These are phyloP conservation scores for Yamadazyma tumulicola DNA, from an alignment of 805 yeast species.

Conservation along the genomic window DNA sequence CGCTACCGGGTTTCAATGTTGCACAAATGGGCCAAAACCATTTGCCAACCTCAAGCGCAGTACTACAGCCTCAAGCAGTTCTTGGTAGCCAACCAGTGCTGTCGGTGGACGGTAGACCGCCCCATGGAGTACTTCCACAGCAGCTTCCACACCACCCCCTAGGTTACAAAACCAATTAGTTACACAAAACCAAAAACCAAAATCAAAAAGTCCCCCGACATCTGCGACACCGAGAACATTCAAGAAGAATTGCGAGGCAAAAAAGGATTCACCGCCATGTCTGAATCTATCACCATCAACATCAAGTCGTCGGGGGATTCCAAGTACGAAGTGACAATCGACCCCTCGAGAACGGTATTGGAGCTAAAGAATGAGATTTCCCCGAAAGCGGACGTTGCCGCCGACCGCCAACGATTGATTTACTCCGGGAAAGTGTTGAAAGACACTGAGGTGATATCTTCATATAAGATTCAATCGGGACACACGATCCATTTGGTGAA, in stretches of 20 bases:
- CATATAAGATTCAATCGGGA: constrained; percentile 80
- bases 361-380: constrained; percentile 69
- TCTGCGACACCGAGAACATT: constrained; percentile 4
- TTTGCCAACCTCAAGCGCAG: no score
- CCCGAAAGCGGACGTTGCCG: constrained; percentile 60
- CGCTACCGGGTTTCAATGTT: no score
- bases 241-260: constrained; percentile 3
- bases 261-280: no score
- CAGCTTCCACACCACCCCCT: not conserved
- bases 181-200: no score
- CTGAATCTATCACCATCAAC: constrained; percentile 17
- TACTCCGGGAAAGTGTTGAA: constrained; percentile 93
- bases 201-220: no score
- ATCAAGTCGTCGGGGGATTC: constrained; percentile 66
- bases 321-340: constrained; percentile 64
- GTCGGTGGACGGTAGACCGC: no score
- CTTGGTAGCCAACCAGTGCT: no score
- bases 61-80: no score
- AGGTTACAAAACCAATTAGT: no score
- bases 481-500: constrained; percentile 88
- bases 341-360: constrained; percentile 52
- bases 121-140: no score
- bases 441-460: constrained; percentile 68
- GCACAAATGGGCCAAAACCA: no score
- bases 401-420: constrained; percentile 80